Base-by-base conservation (phyloP, 306 rosid species). In the Quercus rubra region DNA sequence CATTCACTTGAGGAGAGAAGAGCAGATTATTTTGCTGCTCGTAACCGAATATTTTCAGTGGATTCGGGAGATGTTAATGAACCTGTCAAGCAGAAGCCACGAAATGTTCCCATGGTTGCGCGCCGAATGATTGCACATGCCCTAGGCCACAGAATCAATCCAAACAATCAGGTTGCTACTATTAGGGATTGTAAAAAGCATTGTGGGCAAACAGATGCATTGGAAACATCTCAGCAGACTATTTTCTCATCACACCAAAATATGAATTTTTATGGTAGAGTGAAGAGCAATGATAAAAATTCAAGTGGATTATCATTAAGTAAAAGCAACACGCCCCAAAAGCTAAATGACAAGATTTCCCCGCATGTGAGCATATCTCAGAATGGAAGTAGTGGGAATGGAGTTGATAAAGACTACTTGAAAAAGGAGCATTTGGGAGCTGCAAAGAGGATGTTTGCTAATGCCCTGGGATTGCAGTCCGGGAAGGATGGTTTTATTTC, bases 101-200 rank as follows among this genome's bases (percentile, higher is more conserved):
- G 96, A 11, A 84, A 68, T 62, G 88, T 73, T 77, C 98, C 98
- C 15, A 93, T 85, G 77, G 99, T 93, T 70, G 99, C 99, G 67
- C 99, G 91, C 59, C 85, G 99, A 73, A 95, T 95, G 99, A 95
- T 95, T 83, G 96, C 98, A 1, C 99, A 93, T 85, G 99, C 99
- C 41, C 82, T 96, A 51, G 99, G 99, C 38, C 92, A 91, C 83
- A 90, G 89, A 87, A 87, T 93, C 78, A 87, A 80, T 73, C 79
- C 89, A 38, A 64, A 75, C 55, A 78, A 78, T 84, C 90, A 78
- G 79, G 83, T 57, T 80, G 83, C 68, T 20, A 68, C 84, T 69
- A 71, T 61, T 41, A 77, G 64, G 77, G 82, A 76, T 68, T 63
- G 79, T 66, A 72, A 57, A 33, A 77, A 77, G 79, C 87, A 84